Evolutionary conservation across 495 filamentous ascomycete species (phyloP).

Genomic region (Filosporella fistucella): DNA sequence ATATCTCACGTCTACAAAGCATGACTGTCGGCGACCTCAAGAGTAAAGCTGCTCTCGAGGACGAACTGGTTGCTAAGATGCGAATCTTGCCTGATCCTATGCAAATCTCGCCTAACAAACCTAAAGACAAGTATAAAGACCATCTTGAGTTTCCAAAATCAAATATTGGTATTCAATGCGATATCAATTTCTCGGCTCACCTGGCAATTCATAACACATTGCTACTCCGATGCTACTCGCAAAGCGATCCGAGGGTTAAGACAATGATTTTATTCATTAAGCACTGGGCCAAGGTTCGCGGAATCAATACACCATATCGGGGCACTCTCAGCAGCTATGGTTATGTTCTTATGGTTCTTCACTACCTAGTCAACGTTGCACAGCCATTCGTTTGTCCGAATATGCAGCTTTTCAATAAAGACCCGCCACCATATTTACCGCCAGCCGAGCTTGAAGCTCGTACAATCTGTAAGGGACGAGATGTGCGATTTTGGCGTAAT

Average conservation of each 20-base stretch:
- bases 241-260: slow-evolving; percentile 65
- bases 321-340: slow-evolving; percentile 83
- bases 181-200: slow-evolving; percentile 80
- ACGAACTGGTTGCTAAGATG: slow-evolving; percentile 16
- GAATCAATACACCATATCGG: slow-evolving; percentile 76
- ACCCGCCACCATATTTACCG: slow-evolving; percentile 32
- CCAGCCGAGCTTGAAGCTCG: slow-evolving; percentile 32
- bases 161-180: slow-evolving; percentile 69
- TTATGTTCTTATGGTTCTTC: slow-evolving; percentile 90
- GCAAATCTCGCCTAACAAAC: slow-evolving; percentile 17
- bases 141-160: slow-evolving; percentile 66
- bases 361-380: slow-evolving; percentile 77
- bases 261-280: slow-evolving; percentile 80
- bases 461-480: slow-evolving; percentile 45
- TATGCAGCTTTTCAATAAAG: slow-evolving; percentile 53
- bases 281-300: slow-evolving; percentile 73
- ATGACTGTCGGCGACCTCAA: not conserved
- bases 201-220: slow-evolving; percentile 75
- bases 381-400: slow-evolving; percentile 76
- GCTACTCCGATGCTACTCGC: slow-evolving; percentile 71
- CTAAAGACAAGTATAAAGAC: slow-evolving; percentile 42
- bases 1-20: slow-evolving; percentile 34
- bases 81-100: slow-evolving; percentile 25
- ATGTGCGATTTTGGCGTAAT: slow-evolving; percentile 65
- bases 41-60: not conserved